Percentiles rank a stretch among this genome's conserved stretches.
These are phyloP conservation scores for Stevia rebaudiana DNA, from an alignment of 140 eudicot genomes.

Conservation along the genomic window DNA sequence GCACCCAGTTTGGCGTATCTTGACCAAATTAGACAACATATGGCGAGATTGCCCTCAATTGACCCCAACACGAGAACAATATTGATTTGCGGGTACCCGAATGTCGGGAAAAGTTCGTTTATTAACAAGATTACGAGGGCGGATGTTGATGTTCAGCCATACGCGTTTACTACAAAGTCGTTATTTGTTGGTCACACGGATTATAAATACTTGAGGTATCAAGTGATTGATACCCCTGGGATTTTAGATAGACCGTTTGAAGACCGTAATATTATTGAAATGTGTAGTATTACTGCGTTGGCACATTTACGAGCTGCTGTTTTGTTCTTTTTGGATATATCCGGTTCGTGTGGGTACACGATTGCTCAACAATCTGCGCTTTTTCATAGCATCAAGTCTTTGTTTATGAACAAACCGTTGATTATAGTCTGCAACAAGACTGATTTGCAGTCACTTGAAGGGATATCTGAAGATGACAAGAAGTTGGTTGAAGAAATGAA, in stretches of 20 bases:
- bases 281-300: slow-evolving; percentile 93
- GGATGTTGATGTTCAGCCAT: slow-evolving; percentile 94
- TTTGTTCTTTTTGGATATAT: slow-evolving; percentile 76
- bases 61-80: slow-evolving; percentile 89
- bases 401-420: slow-evolving; percentile 87
- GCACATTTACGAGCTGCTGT: slow-evolving; percentile 95
- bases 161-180: slow-evolving; percentile 98
- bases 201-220: slow-evolving; percentile 79
- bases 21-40: slow-evolving; percentile 88
- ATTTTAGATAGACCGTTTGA: slow-evolving; percentile 90
- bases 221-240: slow-evolving; percentile 94
- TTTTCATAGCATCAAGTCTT: slow-evolving; percentile 82
- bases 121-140: slow-evolving; percentile 91
- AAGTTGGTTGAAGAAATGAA: slow-evolving; percentile 88
- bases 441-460: slow-evolving; percentile 76
- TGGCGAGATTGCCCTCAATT: slow-evolving; percentile 96
- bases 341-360: slow-evolving; percentile 92
- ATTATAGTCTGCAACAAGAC: slow-evolving; percentile 88
- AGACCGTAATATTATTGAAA: slow-evolving; percentile 89
- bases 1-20: slow-evolving; percentile 92
- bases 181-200: slow-evolving; percentile 92
- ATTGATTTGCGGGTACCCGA: slow-evolving; percentile 91
- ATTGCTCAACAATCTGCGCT: slow-evolving; percentile 90
- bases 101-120: slow-evolving; percentile 94
- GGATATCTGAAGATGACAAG: slow-evolving; percentile 71